Base-by-base conservation (phyloP, 805 yeast species). In the Priceomyces fermenticarens region DNA sequence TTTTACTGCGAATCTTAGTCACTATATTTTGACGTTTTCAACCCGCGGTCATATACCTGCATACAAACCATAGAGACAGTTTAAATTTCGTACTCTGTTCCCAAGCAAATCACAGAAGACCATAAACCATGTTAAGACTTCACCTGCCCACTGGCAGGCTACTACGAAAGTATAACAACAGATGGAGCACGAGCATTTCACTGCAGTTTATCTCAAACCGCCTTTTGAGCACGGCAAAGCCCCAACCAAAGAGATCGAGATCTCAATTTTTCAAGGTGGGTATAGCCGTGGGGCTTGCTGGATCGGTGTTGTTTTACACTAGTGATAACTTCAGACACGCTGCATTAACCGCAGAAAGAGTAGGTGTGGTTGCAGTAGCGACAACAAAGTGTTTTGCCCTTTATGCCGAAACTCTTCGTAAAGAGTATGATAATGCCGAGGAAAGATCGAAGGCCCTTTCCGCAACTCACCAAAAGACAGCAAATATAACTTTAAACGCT, bases 401-500 rank as follows among this genome's bases (percentile, higher is more conserved):
- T 27, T 93, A 93, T 62, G 72, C 82, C 38, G 71, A 69, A 39
- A 72, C 80, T 0, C 67, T 90, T 17, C 71, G 67, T 13, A 57
- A 52, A 12, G 60, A 65, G 4, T 82, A 71, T 43, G 67, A 56
- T 2, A 52, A 65, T 9, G 62, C 57, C 2, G 62, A 64, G 7
- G 81, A 77, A 3, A 73, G 83, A 35, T 51, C 60, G 2, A 49
- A 54, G 3, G 91, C 83, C 1, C 61, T 91, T 37, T 62, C 76
- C 5, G 61, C 70, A 31, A 85, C 96, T 32, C 98, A 93, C 58
- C 59, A 68, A 43, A 67, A 68, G 41, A 89, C 96, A 36, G 97
- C 99, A 0, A 55, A 68, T 9, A 80, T 89, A 40, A 88, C 99
- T 0, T 69, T 88, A 41, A 63, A 67, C 32, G 97, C 97, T 0